Evolutionary conservation across 2,329 filamentous ascomycete genomes (phyloP), one percentile per base, ranked within the genome.

Genomic region (Aspergillus neoniger): DNA sequence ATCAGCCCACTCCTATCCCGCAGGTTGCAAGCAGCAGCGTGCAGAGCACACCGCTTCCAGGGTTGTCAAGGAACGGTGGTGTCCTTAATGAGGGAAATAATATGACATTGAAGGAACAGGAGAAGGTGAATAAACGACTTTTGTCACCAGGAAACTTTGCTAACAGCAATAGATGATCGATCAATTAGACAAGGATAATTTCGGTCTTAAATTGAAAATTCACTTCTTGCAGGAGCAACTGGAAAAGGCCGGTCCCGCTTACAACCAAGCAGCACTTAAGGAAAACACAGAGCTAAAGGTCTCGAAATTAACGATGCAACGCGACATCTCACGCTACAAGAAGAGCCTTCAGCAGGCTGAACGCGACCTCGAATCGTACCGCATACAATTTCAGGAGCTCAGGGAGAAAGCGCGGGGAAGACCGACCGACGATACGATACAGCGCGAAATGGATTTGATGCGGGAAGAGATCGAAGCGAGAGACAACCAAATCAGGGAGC

Each of bases 211-310:
- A 77, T 85, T 98, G 68, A 97, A 96, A 77, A 96, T 98, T 56
- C 92, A 98, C 76, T 99, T 96, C 74, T 84, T 99, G 58, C 92
- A 99, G 75, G 92, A 98, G 68, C 91, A 91, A 14, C 79, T 99
- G 53, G 86, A 89, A 56, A 96, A 96, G 74, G 87, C 90, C 57
- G 94, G 94, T 0, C 92, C 91, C 7, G 92, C 93, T 58, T 95
- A 93, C 80, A 96, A 93, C 70, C 90, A 96, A 75, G 87, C 88
- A 30, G 92, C 94, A 3, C 81, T 99, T 28, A 92, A 91, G 73
- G 95, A 99, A 77, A 99, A 99, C 73, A 96, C 95, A 4, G 93
- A 96, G 66, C 86, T 99, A 57, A 98, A 98, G 76, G 92, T 96
- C 60, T 90, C 95, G 77, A 91, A 91, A 72, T 86, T 96, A 62